These are phyloP conservation scores for Arthroderma uncinatum DNA, from an alignment of 2,329 filamentous ascomycete species.

Conservation along the genomic window DNA sequence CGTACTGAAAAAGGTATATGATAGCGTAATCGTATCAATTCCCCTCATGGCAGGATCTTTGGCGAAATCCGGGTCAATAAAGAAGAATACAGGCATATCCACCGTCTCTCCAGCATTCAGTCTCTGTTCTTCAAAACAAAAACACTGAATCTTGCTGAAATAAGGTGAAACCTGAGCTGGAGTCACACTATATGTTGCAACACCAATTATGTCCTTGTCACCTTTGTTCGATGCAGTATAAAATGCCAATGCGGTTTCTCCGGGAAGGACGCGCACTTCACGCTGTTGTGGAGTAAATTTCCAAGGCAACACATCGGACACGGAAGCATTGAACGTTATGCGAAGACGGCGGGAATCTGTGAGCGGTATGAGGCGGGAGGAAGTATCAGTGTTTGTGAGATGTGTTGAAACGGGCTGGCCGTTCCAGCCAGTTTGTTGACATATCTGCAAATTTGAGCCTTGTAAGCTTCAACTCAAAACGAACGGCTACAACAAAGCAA, in stretches of 20 bases:
- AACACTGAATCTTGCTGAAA: conserved; percentile 99
- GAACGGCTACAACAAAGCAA: conserved; percentile 3
- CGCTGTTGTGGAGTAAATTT: conserved; percentile 95
- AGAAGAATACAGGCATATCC: conserved; percentile 99
- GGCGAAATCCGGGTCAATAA: conserved; percentile 89
- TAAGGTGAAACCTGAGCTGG: conserved; percentile 92
- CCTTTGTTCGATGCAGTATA: conserved; percentile 93
- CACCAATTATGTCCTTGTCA: conserved; percentile 87
- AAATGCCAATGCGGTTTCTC: conserved; percentile 93
- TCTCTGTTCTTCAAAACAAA: conserved; percentile 96
- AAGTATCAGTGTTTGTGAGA: conserved; percentile 56
- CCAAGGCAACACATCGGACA: conserved; percentile 92
- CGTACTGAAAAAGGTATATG: conserved; percentile 97
- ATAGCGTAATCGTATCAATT: conserved; percentile 89
- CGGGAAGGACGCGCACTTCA: conserved; percentile 87
- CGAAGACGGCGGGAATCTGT: conserved; percentile 72
- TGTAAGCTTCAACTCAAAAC: neutral
- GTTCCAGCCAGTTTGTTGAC: conserved; percentile 59
- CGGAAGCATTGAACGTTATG: conserved; percentile 91
- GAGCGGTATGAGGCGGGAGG: conserved; percentile 68
- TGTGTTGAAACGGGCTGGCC: conserved; percentile 80
- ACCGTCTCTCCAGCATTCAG: conserved; percentile 92
- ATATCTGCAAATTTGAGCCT: conserved; percentile 29
- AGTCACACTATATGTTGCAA: conserved; percentile 95
- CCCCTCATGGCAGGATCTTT: conserved; percentile 87